Conservation (phyloP, 2,329 filamentous ascomycete genomes). For the Fusarium buxicola region DNA sequence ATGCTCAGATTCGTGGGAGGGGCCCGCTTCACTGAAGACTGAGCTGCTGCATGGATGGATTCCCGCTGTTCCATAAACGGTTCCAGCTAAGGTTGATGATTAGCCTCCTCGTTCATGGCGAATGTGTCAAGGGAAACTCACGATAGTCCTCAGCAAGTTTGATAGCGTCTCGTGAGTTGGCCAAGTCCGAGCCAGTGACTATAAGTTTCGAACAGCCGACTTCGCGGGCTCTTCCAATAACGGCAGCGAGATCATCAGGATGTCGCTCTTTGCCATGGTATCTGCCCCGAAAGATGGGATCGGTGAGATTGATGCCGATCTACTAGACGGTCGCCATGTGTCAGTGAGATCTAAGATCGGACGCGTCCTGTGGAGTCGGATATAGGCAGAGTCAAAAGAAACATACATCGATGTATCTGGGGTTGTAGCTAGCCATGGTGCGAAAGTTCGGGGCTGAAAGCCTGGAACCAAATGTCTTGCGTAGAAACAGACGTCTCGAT, state of each 20-base stretch:
- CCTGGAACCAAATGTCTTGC: slow-evolving; percentile 15
- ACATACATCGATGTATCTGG: slow-evolving; percentile 72
- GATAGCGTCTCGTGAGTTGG: slow-evolving; percentile 80
- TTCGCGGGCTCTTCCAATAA: slow-evolving; percentile 81
- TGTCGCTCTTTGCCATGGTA: slow-evolving; percentile 86
- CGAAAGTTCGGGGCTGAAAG: slow-evolving; percentile 20
- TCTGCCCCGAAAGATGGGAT: slow-evolving; percentile 86
- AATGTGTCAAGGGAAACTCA: slow-evolving; percentile 56
- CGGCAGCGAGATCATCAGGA: slow-evolving; percentile 77
- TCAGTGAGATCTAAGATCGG: slow-evolving; percentile 28
- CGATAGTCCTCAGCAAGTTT: slow-evolving; percentile 79
- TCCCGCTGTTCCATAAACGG: slow-evolving; percentile 90
- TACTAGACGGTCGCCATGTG: slow-evolving; percentile 48
- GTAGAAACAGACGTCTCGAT: slow-evolving; percentile 35
- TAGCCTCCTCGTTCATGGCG: slow-evolving; percentile 7
- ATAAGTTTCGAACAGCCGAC: slow-evolving; percentile 91
- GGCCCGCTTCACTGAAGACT: slow-evolving; percentile 73
- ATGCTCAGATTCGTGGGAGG: slow-evolving; percentile 59
- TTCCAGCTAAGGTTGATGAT: slow-evolving; percentile 67
- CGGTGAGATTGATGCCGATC: slow-evolving; percentile 96
- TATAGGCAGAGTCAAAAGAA: background rate
- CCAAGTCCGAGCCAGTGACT: slow-evolving; percentile 89
- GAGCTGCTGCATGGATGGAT: slow-evolving; percentile 92
- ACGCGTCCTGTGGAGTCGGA: slow-evolving; percentile 18
- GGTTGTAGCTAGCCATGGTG: slow-evolving; percentile 52